Percentiles rank a stretch among this genome's conserved stretches.
These are phyloP conservation scores for Ilyonectria sp. DNA, from an alignment of 2,329 filamentous ascomycete genomes.

Conservation along the genomic window DNA sequence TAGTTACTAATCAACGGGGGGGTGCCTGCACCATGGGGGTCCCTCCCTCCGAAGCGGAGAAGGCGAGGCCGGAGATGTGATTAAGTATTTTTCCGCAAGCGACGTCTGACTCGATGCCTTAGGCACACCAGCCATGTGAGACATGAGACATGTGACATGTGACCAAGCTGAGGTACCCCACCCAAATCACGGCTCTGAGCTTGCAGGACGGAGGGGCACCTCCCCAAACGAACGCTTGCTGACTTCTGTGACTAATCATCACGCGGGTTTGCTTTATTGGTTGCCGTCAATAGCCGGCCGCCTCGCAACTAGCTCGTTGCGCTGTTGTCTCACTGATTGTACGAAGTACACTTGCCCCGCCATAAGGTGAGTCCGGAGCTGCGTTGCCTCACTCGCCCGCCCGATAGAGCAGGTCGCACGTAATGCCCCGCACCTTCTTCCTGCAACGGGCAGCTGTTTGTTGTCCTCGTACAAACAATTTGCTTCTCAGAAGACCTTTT, in stretches of 20 bases:
- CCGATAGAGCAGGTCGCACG: slow-evolving; percentile 47
- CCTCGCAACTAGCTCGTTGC: slow-evolving; percentile 4
- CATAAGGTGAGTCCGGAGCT: slow-evolving; percentile 43
- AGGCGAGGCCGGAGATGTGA: not conserved
- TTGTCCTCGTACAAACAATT: slow-evolving; percentile 42
- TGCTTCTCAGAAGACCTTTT: slow-evolving; percentile 44
- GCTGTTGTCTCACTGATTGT: slow-evolving; percentile 27
- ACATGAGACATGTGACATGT: not conserved
- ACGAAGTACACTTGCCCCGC: slow-evolving; percentile 42
- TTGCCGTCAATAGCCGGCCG: slow-evolving; percentile 50
- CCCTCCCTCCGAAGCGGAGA: slow-evolving; percentile 1
- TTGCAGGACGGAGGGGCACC: not conserved
- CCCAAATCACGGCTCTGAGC: no score
- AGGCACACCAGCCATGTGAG: not conserved
- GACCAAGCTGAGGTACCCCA: not conserved
- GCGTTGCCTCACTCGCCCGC: slow-evolving; percentile 43
- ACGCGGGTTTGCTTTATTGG: slow-evolving; percentile 42
- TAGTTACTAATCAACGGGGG: slow-evolving; percentile 38
- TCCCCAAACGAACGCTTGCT: slow-evolving; percentile 23
- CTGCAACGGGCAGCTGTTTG: slow-evolving; percentile 51
- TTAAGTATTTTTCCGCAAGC: slow-evolving; percentile 34
- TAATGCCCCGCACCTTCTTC: slow-evolving; percentile 64
- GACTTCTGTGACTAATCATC: slow-evolving; percentile 44
- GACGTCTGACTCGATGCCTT: not conserved
- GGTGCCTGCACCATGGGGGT: not conserved